Conservation (phyloP, 768 basidiomycete species). For the Hemileccinum rubropunctum region DNA sequence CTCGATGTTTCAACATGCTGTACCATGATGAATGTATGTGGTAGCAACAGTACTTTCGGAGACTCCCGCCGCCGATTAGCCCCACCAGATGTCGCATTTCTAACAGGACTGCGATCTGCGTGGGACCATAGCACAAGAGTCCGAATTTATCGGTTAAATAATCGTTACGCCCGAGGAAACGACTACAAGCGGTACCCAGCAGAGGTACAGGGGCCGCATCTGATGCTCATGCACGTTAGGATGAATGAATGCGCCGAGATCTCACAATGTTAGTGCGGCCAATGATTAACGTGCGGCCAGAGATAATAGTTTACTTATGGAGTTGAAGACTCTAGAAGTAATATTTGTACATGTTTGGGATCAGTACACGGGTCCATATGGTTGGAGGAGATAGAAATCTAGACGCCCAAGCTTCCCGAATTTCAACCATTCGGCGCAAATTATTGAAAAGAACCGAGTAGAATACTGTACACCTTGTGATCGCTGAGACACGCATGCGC, state of each 20-base stretch:
- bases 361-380: neutral
- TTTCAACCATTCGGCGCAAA: too few relatives aligned
- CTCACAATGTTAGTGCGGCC: neutral
- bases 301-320: too few relatives aligned
- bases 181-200: neutral
- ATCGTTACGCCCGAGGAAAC: neutral
- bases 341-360: neutral
- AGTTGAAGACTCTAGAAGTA: neutral
- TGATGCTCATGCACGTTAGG: too few relatives aligned
- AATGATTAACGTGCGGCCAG: neutral
- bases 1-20: conserved; percentile 10
- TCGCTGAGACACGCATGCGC: too few relatives aligned
- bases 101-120: neutral
- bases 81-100: neutral
- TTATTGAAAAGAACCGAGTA: too few relatives aligned
- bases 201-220: too few relatives aligned
- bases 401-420: neutral
- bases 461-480: too few relatives aligned
- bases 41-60: neutral
- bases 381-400: neutral
- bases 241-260: too few relatives aligned
- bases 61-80: conserved; percentile 13
- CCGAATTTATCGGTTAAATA: neutral
- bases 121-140: neutral
- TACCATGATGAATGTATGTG: neutral